phyloP scores from a whole-genome alignment of 2,329 filamentous ascomycete genomes.

The Teratosphaeria destructans region DNA sequence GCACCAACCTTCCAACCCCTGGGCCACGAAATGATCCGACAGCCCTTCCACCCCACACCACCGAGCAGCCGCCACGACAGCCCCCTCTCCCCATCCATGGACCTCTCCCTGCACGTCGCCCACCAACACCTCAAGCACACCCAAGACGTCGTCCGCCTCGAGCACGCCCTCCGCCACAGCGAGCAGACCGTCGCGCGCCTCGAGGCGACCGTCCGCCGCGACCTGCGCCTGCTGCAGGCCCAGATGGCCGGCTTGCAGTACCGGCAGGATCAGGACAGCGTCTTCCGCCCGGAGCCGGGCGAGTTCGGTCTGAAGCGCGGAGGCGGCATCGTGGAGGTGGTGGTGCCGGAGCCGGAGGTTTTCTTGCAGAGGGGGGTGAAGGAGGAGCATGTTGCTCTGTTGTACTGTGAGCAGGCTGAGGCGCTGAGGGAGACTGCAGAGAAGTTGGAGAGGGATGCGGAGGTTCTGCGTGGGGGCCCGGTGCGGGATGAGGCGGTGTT shows the following conservation, averaged over 20 bases:
- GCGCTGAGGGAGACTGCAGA: neutral
- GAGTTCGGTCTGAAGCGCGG: neutral
- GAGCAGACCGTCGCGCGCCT: neutral
- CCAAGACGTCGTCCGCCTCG: neutral
- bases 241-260: neutral
- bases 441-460: neutral
- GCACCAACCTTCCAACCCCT: neutral
- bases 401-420: constrained; percentile 5
- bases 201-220: neutral
- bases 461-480: neutral
- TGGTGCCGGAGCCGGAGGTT: neutral
- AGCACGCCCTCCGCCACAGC: neutral
- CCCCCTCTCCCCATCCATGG: neutral
- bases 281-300: neutral
- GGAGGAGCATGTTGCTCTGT: neutral
- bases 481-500: neutral
- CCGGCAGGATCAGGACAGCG: neutral
- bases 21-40: neutral
- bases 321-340: neutral
- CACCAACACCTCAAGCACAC: neutral
- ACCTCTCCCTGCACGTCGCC: neutral
- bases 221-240: neutral
- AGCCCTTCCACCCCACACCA: neutral
- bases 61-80: neutral
- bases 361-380: constrained; percentile 1